Conservation (phyloP, 495 filamentous ascomycete species). For the Penicilliopsis zonata region DNA sequence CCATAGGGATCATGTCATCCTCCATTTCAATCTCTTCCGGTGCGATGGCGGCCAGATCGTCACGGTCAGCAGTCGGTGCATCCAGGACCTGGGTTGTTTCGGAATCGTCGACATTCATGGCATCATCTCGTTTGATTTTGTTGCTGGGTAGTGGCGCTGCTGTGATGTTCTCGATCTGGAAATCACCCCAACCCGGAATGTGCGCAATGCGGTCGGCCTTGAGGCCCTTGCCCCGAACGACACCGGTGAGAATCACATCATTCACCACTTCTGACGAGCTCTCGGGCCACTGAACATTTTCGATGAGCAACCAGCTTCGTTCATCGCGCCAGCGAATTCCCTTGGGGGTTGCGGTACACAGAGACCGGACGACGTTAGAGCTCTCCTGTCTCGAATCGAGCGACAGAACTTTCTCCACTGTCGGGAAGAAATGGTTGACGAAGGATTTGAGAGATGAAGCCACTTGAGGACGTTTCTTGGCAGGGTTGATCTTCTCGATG, state of each 20-base stretch:
- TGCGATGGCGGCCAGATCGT: conserved; percentile 71
- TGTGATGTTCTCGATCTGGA: conserved; percentile 81
- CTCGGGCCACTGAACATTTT: conserved; percentile 61
- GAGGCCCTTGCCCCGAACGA: conserved; percentile 73
- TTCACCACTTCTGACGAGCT: conserved; percentile 30
- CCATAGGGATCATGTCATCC: conserved; percentile 44
- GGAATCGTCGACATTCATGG: conserved; percentile 55
- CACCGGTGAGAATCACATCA: conserved; percentile 67
- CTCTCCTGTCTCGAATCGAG: conserved; percentile 81
- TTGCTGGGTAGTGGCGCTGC: conserved; percentile 46
- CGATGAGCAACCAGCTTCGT: conserved; percentile 85
- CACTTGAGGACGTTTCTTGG: conserved; percentile 65
- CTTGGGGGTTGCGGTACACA: conserved; percentile 85
- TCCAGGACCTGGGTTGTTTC: conserved; percentile 46
- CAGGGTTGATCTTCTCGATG: conserved; percentile 61
- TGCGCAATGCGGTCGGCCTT: conserved; percentile 86
- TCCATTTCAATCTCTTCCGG: conserved; percentile 74
- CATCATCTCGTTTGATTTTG: conserved; percentile 48
- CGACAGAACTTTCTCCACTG: conserved; percentile 75
- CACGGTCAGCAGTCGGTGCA: conserved; percentile 59
- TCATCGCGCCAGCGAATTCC: conserved; percentile 90
- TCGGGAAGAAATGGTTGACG: conserved; percentile 85
- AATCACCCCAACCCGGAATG: conserved; percentile 88
- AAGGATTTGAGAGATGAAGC: conserved; percentile 74
- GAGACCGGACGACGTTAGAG: conserved; percentile 72